Evolutionary conservation across 176 grass and related monocot genomes (phyloP), one percentile per base, ranked within the genome.

Genomic region (Urochloa ruziziensis): DNA sequence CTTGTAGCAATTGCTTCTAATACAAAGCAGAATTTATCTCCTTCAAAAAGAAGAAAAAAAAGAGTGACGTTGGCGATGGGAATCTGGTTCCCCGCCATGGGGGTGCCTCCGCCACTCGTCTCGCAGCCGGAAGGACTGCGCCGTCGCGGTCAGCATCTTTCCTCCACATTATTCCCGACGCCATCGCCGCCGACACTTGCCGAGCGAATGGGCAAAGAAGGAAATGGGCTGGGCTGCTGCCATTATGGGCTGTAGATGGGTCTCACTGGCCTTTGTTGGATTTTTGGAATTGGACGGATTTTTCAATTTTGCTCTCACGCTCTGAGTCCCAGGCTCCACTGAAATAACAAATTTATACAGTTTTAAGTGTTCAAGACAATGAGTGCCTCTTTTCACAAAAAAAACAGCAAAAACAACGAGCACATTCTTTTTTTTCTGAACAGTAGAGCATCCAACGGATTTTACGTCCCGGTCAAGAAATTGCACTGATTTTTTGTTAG

Each of bases 101-200:
- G 49, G 91, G 69, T 93, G 91, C 72, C 27, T 86, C 89, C 94
- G 37, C 91, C 94, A 91, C 44, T 87, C 89, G 80, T 97, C 91
- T 35, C 94, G 43, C 76, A 86, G 80, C 80, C 88, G 84, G 83
- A 97, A 93, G 73, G 93, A 91, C 82, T 91, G 89, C 44, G 86
- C 91, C 10, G 94, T 93, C 56, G 94, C 37, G 77, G 67, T 86
- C 51, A 81, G 59, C 39, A 74, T 83, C 70, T 86, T 77, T 15
- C 73, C 78, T 54, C 9, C 51, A 4, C n/a, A 21, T 53, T 23
- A 21, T 66, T 80, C 86, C 88, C 78, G 25, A 16, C 71, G 74
- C 80, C 88, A 58, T 54, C 76, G 82, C 82, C 77, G 52, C 68
- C 69, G 39, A 18, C 14, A 56, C 21, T 7, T 17, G 17, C 49